Evolutionary conservation across 106 monocot genomes (phyloP).

Genomic region (Agapanthus africanus): DNA sequence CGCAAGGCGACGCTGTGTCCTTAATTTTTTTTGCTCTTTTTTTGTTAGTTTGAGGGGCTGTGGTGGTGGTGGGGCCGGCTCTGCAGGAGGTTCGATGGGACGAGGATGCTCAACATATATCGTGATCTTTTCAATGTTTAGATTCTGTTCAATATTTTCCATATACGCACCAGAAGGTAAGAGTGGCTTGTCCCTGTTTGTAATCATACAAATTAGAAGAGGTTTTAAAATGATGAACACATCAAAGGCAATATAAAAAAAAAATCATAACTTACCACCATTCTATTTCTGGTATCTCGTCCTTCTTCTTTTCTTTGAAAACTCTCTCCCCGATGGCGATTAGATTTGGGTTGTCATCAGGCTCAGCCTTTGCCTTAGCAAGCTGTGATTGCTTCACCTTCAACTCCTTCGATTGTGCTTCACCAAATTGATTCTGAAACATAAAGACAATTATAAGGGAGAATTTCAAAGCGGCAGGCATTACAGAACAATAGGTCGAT

Average conservation of each 20-base stretch:
- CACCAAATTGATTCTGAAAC: constrained; percentile 91
- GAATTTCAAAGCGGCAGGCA: background rate
- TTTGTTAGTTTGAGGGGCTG: constrained; percentile 92
- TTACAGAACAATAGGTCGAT: background rate
- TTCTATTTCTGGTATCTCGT: constrained; percentile 83
- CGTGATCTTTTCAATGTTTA: constrained; percentile 77
- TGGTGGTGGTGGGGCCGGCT: constrained; percentile 80
- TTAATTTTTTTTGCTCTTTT: constrained; percentile 84
- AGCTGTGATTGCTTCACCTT: constrained; percentile 85
- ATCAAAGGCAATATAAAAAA: background rate
- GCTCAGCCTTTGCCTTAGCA: constrained; percentile 83
- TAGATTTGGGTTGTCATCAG: constrained; percentile 89
- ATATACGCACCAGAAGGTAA: constrained; percentile 42
- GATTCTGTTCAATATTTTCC: constrained; percentile 29
- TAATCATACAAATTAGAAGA: background rate
- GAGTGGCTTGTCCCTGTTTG: constrained; percentile 65
- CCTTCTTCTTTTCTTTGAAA: constrained; percentile 67
- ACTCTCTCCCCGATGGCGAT: constrained; percentile 73
- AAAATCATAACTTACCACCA: constrained; percentile 57
- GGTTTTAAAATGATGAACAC: background rate
- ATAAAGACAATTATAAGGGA: constrained; percentile 1
- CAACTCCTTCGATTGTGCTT: constrained; percentile 86
- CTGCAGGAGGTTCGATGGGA: constrained; percentile 86
- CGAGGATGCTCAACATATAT: constrained; percentile 84
- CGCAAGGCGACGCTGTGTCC: constrained; percentile 88